Evolutionary conservation across 2,329 filamentous ascomycete species (phyloP), one percentile per base, ranked within the genome.

Genomic region (Trichoderma brevicompactum): DNA sequence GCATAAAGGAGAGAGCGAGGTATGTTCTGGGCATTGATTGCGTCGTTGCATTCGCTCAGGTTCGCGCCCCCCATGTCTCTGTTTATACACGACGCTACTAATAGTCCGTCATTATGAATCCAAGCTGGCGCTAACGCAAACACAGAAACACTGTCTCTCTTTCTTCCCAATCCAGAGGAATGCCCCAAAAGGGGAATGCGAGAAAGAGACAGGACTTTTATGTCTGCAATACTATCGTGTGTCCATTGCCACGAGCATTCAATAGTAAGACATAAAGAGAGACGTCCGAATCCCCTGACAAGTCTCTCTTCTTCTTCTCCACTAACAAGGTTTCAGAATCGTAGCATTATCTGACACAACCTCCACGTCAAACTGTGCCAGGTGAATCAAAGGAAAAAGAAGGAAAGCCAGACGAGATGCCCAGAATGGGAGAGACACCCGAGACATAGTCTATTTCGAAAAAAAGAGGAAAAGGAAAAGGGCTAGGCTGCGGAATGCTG

Each of bases 281-380:
- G 59, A 63, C 49, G 17, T 54, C 59, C 59, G 59, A 63, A 54
- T 10, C 59, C 59, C 59, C 59, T 63, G 59, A 63, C 40, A 53
- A 32, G 13, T 61, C 17, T 28, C 49, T 43, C 28, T 40, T 10
- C 19, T 44, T 44, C 5, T 36, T 52, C 46, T 13, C 48, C 48
- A 53, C 59, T 28, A 23, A 19, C 28, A 48, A 59, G 28, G 48
- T 43, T 41, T 23, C 17, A 44, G 40, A 23, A 23, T 44, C 23
- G 38, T 52, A 43, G n/a, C 28, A 44, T 34, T 46, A 49, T 60
- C 59, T 43, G 58, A 43, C 28, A 38, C 59, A 12, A 28, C 36
- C 49, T 19, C 23, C 17, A 15, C 38, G 23, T 17, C 38, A 17
- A 36, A 46, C 15, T 17, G n/a, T 15, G 15, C 43, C 43, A 23